Base-by-base conservation (phyloP, 108 stramenopile genomes). In the Nannochloropsis gaditana region DNA sequence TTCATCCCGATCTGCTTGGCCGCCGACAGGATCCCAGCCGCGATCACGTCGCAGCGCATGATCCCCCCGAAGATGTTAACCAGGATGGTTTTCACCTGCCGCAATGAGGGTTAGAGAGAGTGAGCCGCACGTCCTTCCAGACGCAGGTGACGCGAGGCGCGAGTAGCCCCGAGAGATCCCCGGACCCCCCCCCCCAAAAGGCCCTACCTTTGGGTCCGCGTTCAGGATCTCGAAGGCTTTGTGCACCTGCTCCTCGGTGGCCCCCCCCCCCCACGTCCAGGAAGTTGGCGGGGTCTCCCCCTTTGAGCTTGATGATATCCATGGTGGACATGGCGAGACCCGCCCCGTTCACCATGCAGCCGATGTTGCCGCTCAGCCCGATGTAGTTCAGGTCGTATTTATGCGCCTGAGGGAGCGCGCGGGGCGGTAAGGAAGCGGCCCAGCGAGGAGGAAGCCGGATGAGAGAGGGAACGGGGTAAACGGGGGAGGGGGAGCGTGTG, bases 331-430 rank as follows among this genome's bases (percentile, higher is more conserved):
- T 97, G 89, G 97, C 97, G 43, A 97, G 88, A 42, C 96, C 97
- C 11, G 97, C 97, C 73, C 97, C 97, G 88, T 97, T 97, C 50
- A 97, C 97, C 97, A 98, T 98, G 91, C 97, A 98, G 44, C 97
- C 97, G 88, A 98, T 96, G 87, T 91, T 93, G n/a, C 97, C 96
- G 82, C 93, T 94, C 41, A 98, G 90, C n/a, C 97, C 97, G 88
- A 98, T 96, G 92, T 98, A 98, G 89, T 98, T 96, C 83, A 98
- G 89, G 91, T 94, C 95, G 84, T 89, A 80, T 87, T 94, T 90
- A 83, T 94, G 91, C 85, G 94, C 92, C 84, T 88, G 92, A n/a
- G 94, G 93, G 31, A 87, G 85, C 6, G 10, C 10, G 47, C 10
- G 47, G 15, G 47, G 1, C 10, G 15, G 47, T 11, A 50, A 50